phyloP scores from a whole-genome alignment of 148 eudicot genomes.

The Rhododendron kiyosumense region DNA sequence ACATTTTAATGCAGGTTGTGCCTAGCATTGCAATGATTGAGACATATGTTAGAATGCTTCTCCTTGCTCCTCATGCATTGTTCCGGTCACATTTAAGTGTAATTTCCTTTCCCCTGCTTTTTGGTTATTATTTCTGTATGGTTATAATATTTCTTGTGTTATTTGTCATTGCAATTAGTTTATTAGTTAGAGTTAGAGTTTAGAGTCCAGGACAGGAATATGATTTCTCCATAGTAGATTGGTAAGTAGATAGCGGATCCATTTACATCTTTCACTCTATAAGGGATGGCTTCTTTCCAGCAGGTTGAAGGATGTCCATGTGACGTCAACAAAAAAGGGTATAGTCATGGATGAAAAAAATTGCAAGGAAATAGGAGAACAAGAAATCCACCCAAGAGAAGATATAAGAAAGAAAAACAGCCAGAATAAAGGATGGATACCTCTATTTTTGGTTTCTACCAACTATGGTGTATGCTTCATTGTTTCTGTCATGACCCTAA shows the following conservation, averaged over 20 bases:
- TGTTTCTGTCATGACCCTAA: background rate
- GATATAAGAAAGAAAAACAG: background rate
- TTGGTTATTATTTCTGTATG: background rate
- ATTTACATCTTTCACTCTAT: background rate
- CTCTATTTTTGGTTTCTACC: background rate
- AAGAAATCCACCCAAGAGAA: background rate
- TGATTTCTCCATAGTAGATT: background rate
- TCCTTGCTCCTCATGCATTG: conserved; percentile 79
- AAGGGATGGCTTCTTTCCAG: conserved; percentile 1
- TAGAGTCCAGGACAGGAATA: background rate
- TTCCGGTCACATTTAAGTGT: conserved; percentile 91
- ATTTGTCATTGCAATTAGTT: background rate
- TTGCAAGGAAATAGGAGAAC: background rate
- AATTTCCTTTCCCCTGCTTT: conserved; percentile 22
- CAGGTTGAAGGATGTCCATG: conserved; percentile 1
- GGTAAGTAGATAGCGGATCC: background rate
- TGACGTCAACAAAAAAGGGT: background rate
- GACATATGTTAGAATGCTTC: conserved; percentile 86
- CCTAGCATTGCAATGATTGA: conserved; percentile 99
- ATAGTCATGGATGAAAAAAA: background rate
- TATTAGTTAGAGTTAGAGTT: no score
- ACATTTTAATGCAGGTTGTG: conserved; percentile 52
- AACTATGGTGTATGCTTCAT: background rate
- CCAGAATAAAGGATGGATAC: background rate
- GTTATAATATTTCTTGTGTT: background rate